Base-by-base conservation (phyloP, 768 basidiomycete genomes). In the Polyporus arcularius region DNA sequence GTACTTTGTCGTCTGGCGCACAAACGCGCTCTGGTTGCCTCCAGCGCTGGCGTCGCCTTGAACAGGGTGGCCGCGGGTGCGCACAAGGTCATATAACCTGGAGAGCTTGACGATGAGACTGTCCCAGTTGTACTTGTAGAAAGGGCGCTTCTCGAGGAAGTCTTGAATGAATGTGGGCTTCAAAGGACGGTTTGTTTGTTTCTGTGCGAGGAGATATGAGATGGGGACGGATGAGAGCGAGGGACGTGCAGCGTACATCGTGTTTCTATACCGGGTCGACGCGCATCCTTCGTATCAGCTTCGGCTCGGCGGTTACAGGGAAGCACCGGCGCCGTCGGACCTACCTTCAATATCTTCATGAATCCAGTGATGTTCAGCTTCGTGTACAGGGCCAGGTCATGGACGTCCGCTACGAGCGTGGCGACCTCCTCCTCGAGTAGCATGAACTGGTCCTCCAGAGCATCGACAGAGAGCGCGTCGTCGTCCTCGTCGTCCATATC, bases 281-380 rank as follows among this genome's bases (percentile, higher is more conserved):
- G 61, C 42, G 61, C 50, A 58, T 56, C 45, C 51, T n/a, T 9
- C 31, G 39, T 46, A 53, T 56, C 45, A 57, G 38, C 47, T 40
- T 28, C 39, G 39, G 55, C 57, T 39, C n/a, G 30, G 43, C 2
- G 21, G 50, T 18, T 15, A 18, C 6, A 42, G 43, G 16, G 50
- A 31, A 7, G 35, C 35, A 35, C 11, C 7, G 35, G 35, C 18
- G 28, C 21, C 41, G 21, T 49, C 6, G 46, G 30, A 73, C 74
- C 49, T 61, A 89, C 91, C 83, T 98, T 98, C 62, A 98, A 80
- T 62, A 98, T 98, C 78, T 99, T 99, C 82, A 98, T 90, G 73
- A 99, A 99, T 10, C 97, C 97, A 1, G 97, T 98, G 69, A 98
- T 95, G 73, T 98, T 98, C 56, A 98, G 84, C 72, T 98, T 98